Evolutionary conservation across 176 grass and related monocot genomes (phyloP).

Genomic region (Carex parvula): DNA sequence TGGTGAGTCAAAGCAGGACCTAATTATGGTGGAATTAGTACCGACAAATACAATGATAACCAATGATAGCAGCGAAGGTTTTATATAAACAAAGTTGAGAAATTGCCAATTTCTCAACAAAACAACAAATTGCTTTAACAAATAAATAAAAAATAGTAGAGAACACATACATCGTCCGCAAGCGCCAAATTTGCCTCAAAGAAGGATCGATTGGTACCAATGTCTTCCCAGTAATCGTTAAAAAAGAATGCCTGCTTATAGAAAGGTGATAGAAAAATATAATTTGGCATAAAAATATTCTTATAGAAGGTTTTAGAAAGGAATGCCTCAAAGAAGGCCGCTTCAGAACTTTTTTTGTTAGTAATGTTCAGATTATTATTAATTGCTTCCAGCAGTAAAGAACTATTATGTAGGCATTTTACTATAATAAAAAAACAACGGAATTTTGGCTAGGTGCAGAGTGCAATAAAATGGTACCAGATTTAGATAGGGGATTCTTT

Average conservation of each 20-base stretch:
- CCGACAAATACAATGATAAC: background rate
- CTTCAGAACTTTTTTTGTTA: no score
- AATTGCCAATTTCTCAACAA: no score
- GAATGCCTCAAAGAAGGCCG: background rate
- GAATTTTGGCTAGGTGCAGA: background rate
- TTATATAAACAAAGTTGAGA: background rate
- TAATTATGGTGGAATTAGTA: background rate
- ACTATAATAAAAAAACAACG: background rate
- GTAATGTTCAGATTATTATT: background rate
- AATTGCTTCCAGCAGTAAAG: background rate
- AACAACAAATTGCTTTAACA: background rate
- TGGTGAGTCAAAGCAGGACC: background rate
- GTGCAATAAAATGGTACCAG: slow-evolving; percentile 14
- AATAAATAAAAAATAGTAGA: background rate
- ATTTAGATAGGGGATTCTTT: background rate
- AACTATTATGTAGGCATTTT: background rate
- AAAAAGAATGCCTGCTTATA: slow-evolving; percentile 75
- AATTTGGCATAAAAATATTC: background rate
- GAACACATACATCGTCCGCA: slow-evolving; percentile 49
- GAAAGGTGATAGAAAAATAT: background rate
- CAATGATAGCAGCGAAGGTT: background rate
- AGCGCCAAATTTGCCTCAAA: slow-evolving; percentile 94
- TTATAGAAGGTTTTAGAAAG: no score
- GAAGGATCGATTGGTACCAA: slow-evolving; percentile 87
- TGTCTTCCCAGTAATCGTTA: slow-evolving; percentile 97